Conservation (phyloP, 306 rosid species). For the Astragalus membranaceus region DNA sequence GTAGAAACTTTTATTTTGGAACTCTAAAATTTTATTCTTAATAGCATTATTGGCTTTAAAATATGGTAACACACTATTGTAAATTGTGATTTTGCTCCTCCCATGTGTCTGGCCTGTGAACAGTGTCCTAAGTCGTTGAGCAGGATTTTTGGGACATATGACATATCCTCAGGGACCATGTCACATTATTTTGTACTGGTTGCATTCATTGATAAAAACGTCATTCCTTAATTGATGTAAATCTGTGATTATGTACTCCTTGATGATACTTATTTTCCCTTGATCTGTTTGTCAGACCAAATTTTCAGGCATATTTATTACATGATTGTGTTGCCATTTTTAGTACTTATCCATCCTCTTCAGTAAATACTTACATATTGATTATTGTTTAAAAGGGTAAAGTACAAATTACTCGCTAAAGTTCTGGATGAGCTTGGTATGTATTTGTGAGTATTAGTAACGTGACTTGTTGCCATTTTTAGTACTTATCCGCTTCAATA, state of each 20-base stretch:
- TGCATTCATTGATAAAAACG: background rate
- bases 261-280: conserved; percentile 12
- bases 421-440: background rate
- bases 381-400: background rate
- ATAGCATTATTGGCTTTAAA: background rate
- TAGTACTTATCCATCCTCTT: background rate
- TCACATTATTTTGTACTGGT: conserved; percentile 1
- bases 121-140: background rate
- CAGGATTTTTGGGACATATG: background rate
- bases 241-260: background rate
- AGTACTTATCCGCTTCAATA: background rate
- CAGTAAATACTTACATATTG: background rate
- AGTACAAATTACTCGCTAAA: conserved; percentile 10
- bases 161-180: background rate
- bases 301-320: background rate
- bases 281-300: background rate
- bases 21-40: background rate
- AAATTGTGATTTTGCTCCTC: background rate
- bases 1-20: conserved; percentile 4
- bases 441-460: background rate
- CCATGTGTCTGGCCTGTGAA: conserved; percentile 4
- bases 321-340: background rate
- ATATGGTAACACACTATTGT: background rate
- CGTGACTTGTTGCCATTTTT: background rate
- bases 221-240: background rate